phyloP scores from a whole-genome alignment of 768 basidiomycete species.

The Hortiboletus campestris region DNA sequence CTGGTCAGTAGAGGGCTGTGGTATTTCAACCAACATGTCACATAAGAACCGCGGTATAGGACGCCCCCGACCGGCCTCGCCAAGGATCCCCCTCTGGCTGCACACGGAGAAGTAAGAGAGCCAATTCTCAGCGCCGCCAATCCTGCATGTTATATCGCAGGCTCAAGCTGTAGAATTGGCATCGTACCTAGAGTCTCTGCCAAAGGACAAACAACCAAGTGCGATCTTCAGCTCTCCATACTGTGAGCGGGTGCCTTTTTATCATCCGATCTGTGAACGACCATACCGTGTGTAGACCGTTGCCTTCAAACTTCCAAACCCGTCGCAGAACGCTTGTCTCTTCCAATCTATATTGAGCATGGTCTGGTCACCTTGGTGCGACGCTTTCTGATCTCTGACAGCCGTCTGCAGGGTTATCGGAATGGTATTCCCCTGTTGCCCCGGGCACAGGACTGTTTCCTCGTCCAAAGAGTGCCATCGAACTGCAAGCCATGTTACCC shows the following conservation, averaged over 20 bases:
- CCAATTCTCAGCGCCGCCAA: background rate
- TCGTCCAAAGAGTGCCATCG: slow-evolving; percentile 57
- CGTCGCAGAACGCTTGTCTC: slow-evolving; percentile 51
- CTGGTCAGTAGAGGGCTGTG: slow-evolving; percentile 47
- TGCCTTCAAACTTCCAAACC: slow-evolving; percentile 81
- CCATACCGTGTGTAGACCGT: slow-evolving; percentile 52
- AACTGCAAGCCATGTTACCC: slow-evolving; percentile 51
- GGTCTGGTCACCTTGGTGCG: slow-evolving; percentile 40
- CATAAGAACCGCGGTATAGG: slow-evolving; percentile 38
- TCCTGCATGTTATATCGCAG: slow-evolving; percentile 30
- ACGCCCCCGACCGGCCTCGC: slow-evolving; percentile 63
- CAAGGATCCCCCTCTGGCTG: slow-evolving; percentile 72
- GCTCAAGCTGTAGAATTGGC: slow-evolving; percentile 74
- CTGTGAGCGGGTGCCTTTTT: slow-evolving; percentile 44
- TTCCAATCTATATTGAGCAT: slow-evolving; percentile 80
- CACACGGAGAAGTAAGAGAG: slow-evolving; percentile 57
- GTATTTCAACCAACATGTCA: background rate
- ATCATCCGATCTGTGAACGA: background rate
- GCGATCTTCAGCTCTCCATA: slow-evolving; percentile 84
- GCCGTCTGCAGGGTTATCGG: slow-evolving; percentile 51
- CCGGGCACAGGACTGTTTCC: slow-evolving; percentile 74
- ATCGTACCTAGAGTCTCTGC: slow-evolving; percentile 59
- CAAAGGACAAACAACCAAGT: slow-evolving; percentile 65
- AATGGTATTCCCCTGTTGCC: slow-evolving; percentile 76
- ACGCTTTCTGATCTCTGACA: background rate